phyloP scores from a whole-genome alignment of 805 yeast genomes.

The Myxozyma nipponensis region DNA sequence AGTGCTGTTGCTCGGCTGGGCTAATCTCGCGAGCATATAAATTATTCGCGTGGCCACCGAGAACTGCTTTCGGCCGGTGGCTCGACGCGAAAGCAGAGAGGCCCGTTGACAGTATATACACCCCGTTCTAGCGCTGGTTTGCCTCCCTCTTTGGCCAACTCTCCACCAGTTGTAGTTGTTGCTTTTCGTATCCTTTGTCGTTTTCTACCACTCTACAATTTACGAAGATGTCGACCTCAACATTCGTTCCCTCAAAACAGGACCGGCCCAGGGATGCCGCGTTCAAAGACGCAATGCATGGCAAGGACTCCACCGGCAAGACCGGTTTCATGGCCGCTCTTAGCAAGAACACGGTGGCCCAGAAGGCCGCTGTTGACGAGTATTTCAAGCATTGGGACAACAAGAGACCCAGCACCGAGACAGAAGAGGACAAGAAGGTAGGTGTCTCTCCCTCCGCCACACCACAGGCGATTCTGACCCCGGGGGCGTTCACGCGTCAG shows the following conservation, averaged over 20 bases:
- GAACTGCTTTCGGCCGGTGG: no score
- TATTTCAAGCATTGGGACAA: constrained; percentile 98
- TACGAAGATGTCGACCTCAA: constrained; percentile 9
- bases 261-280: constrained; percentile 48
- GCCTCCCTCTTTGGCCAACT: no score
- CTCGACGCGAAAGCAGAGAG: no score
- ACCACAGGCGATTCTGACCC: no score
- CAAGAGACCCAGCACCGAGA: constrained; percentile 63
- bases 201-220: neutral
- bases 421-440: constrained; percentile 48
- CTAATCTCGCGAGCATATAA: no score
- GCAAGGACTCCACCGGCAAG: constrained; percentile 58
- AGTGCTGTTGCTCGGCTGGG: no score
- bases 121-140: no score
- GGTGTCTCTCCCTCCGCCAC: neutral
- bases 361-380: constrained; percentile 77
- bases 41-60: no score
- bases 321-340: constrained; percentile 75
- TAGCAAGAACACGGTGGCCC: constrained; percentile 73
- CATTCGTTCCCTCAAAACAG: constrained; percentile 19
- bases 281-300: constrained; percentile 85
- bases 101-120: no score
- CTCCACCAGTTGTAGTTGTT: no score
- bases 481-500: neutral
- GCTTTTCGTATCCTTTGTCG: neutral